Conservation (phyloP, 345 rosid genomes). For the Streptanthus diversifolius region DNA sequence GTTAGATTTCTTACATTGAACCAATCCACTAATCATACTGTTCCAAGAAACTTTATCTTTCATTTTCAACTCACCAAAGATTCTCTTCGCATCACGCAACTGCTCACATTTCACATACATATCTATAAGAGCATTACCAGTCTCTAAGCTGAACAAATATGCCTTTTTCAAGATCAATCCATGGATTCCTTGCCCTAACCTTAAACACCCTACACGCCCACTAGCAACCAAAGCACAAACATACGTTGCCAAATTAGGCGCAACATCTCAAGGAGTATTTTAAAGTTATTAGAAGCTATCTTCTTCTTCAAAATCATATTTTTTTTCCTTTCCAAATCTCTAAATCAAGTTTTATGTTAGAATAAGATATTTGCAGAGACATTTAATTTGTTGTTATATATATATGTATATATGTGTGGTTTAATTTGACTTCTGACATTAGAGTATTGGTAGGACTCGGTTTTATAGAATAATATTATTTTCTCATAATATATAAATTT, state of each 20-base stretch:
- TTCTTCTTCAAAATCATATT: slow-evolving; percentile 11
- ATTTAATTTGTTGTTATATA: slow-evolving; percentile 4
- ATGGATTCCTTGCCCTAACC: slow-evolving; percentile 40
- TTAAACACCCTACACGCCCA: slow-evolving; percentile 40
- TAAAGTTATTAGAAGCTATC: too few relatives aligned
- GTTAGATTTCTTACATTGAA: slow-evolving; percentile 36
- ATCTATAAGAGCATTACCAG: slow-evolving; percentile 46
- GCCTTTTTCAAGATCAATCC: slow-evolving; percentile 34
- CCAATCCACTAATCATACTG: slow-evolving; percentile 44
- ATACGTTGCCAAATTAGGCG: slow-evolving; percentile 37
- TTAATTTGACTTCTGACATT: slow-evolving; percentile 21
- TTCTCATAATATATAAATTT: background rate
- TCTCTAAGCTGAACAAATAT: slow-evolving; percentile 27
- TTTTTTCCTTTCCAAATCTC: background rate
- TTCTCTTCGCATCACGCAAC: slow-evolving; percentile 37
- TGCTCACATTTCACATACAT: slow-evolving; percentile 48
- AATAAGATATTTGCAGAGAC: background rate
- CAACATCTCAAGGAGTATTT: too few relatives aligned
- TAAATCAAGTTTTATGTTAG: slow-evolving; percentile 3
- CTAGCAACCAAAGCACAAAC: slow-evolving; percentile 38
- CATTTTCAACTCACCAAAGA: slow-evolving; percentile 36
- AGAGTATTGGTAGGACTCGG: slow-evolving; percentile 15
- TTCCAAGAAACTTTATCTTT: slow-evolving; percentile 53
- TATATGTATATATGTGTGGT: too few relatives aligned
- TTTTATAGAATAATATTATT: background rate